Evolutionary conservation across 2,329 filamentous ascomycete species (phyloP), one percentile per base, ranked within the genome.

Genomic region (Monilinia fructigena): DNA sequence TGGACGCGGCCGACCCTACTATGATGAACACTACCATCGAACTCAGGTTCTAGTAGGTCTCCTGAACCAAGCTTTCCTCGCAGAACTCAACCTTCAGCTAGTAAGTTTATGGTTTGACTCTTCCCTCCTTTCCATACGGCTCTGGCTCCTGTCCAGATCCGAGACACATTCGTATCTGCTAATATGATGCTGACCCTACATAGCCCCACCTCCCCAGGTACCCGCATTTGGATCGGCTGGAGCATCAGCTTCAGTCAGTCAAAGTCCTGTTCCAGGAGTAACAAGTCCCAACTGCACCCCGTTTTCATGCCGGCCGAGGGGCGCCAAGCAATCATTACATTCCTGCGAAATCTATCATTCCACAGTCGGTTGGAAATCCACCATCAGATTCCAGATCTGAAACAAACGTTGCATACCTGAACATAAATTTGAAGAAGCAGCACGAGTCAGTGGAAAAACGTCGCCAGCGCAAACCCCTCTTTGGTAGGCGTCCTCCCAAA

Each of bases 11-110:
- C 76, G 82, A 68, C 76, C 83, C 26, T 80, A 81, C 1, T 83
- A 82, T 58, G 86, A 85, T 70, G 86, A 88, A 66, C 89, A 89
- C 54, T 81, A 80, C 67, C 80, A 82, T 55, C 67, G 73, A 55
- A 65, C 67, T n/a, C 67, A 69, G 45, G 70, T 70, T 48, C 70
- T 23, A 76, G 74, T 67, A 69, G 75, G 28, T 76, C 75, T 10
- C 75, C 75, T 10, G 75, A 76, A 55, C 66, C 68, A 35, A 68
- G 42, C 12, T 74, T 68, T 61, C 68, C 50, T 74, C 61, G 80
- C 73, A 68, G 76, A 68, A 70, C 74, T 66, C 71, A 72, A 65
- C 83, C 82, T 23, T 83, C 83, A 14, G 82, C 83, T 48, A 82
- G 63, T 65, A 59, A 65, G 63, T 58, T 58, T 52, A 35, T 20